These are phyloP conservation scores for Scheffersomyces titani DNA, from an alignment of 1,139 yeast genomes.

Conservation along the genomic window DNA sequence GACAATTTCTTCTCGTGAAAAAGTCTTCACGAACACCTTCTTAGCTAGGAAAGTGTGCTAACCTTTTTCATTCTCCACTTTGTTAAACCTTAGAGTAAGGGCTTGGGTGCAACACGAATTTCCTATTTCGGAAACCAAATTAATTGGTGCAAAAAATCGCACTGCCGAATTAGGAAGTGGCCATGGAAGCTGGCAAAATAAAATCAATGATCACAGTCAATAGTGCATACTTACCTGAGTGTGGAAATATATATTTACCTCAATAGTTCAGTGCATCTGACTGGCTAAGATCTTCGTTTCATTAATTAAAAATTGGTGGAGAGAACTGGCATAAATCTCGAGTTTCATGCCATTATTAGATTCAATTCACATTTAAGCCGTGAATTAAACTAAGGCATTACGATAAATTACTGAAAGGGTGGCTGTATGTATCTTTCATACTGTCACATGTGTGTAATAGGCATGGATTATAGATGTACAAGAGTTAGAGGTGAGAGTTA, in stretches of 20 bases:
- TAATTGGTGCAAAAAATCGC: neutral
- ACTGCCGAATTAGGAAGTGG: neutral
- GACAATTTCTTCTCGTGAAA: neutral
- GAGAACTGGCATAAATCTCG: neutral
- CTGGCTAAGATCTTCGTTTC: neutral
- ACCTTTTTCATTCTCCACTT: constrained; percentile 3
- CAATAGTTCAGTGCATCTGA: neutral
- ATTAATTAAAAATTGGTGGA: neutral
- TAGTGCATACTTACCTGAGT: neutral
- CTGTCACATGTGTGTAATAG: neutral
- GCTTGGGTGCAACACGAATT: constrained; percentile 6
- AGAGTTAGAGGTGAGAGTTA: neutral
- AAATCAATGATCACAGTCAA: neutral
- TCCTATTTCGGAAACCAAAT: constrained; percentile 11
- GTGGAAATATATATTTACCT: neutral
- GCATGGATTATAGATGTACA: neutral
- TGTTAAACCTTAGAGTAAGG: constrained; percentile 5
- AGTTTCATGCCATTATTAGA: neutral
- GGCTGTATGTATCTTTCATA: neutral
- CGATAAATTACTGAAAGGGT: neutral
- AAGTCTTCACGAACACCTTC: neutral
- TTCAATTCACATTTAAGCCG: neutral
- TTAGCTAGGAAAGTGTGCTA: constrained; percentile 9
- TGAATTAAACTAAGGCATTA: neutral
- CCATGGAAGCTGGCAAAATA: neutral